These are phyloP conservation scores for Thraustochytrium aureum DNA, from an alignment of 352 stramenopile genomes.

Conservation along the genomic window DNA sequence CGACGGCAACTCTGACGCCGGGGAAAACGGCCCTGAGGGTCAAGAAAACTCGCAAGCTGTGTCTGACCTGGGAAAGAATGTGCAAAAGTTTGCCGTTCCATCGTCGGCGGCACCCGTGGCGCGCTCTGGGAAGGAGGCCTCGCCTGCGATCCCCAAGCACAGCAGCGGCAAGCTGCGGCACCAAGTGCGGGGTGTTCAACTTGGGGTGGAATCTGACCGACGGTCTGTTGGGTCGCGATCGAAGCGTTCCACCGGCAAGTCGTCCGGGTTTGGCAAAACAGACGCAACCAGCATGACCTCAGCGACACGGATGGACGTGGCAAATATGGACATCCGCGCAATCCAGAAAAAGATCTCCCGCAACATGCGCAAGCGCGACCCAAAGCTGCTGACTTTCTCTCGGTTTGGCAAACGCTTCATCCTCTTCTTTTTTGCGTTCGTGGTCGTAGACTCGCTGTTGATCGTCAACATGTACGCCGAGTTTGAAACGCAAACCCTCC, in stretches of 20 bases:
- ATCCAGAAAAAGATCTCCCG: constrained; percentile 15
- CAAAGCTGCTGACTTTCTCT: constrained; percentile 37
- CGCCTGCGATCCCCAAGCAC: too few relatives aligned
- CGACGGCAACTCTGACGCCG: too few relatives aligned
- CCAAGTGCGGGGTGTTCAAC: not conserved
- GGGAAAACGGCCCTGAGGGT: too few relatives aligned
- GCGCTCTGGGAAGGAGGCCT: not conserved
- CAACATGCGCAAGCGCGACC: constrained; percentile 34
- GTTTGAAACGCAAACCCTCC: not conserved
- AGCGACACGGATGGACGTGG: not conserved
- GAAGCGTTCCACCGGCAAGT: not conserved
- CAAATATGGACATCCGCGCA: not conserved
- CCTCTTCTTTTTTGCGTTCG: constrained; percentile 37
- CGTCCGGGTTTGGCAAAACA: not conserved
- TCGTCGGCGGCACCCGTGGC: not conserved
- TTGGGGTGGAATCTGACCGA: not conserved
- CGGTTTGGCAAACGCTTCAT: constrained; percentile 28
- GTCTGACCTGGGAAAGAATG: not conserved
- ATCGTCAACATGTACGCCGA: not conserved
- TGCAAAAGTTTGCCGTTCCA: not conserved
- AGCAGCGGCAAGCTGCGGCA: not conserved
- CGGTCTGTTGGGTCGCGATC: not conserved
- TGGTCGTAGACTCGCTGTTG: not conserved
- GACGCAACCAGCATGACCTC: not conserved
- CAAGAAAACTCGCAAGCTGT: not conserved